Evolutionary conservation across 2,329 filamentous ascomycete species (phyloP).

Genomic region (Curvularia sp.): DNA sequence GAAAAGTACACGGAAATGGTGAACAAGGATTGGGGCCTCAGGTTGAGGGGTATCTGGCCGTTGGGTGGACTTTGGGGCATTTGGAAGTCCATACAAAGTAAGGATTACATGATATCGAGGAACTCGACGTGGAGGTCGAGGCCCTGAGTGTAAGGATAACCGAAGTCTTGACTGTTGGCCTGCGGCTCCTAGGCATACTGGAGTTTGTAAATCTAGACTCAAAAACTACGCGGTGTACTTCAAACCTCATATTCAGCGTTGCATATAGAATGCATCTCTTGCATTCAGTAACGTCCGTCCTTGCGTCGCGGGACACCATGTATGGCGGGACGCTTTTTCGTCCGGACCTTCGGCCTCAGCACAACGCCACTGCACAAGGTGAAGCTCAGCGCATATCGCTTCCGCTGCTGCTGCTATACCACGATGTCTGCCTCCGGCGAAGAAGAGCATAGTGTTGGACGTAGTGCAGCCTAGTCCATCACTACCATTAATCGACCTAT

Average conservation of each 20-base stretch:
- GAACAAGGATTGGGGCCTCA: slow-evolving; percentile 35
- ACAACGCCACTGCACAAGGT: slow-evolving; percentile 4
- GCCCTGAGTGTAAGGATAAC: neutral
- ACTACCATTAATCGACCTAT: no score
- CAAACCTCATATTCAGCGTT: neutral
- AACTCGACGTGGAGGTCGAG: slow-evolving; percentile 46
- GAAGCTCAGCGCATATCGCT: neutral
- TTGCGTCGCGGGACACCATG: slow-evolving; percentile 7
- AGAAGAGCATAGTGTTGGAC: no score
- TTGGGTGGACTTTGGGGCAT: slow-evolving; percentile 50
- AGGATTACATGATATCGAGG: slow-evolving; percentile 47
- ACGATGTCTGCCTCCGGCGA: no score
- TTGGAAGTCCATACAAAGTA: slow-evolving; percentile 49
- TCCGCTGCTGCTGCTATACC: neutral
- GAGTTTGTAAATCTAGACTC: neutral
- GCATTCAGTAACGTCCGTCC: slow-evolving; percentile 14
- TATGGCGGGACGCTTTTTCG: slow-evolving; percentile 12
- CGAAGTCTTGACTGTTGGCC: neutral
- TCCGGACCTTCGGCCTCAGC: slow-evolving; percentile 7
- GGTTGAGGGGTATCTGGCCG: slow-evolving; percentile 45
- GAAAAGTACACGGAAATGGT: slow-evolving; percentile 39
- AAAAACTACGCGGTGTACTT: neutral
- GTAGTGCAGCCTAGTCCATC: no score
- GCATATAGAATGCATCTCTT: neutral
- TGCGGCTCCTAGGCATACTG: neutral